These are phyloP conservation scores for Podosphaera fusca DNA, from an alignment of 2,329 filamentous ascomycete genomes.

Conservation along the genomic window DNA sequence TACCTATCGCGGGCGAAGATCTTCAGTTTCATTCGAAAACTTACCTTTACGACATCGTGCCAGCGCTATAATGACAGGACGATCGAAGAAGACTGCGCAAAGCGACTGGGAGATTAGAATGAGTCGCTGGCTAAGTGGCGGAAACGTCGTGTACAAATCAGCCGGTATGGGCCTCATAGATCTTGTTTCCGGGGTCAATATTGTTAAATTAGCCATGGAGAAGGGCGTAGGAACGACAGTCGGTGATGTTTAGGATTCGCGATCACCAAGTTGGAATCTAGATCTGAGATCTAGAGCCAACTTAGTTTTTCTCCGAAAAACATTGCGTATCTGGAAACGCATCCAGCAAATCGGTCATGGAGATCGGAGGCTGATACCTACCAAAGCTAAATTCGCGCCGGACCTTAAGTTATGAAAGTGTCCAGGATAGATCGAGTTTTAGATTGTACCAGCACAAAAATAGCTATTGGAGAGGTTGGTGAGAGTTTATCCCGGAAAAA, in stretches of 20 bases:
- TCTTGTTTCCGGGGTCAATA: constrained; percentile 33
- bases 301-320: too few species aligned
- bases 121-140: constrained; percentile 31
- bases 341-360: too few species aligned
- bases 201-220: constrained; percentile 30
- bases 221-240: constrained; percentile 31
- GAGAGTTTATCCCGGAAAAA: too few species aligned
- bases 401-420: too few species aligned
- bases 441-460: too few species aligned
- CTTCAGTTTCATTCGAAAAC: not conserved
- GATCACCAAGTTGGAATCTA: too few species aligned
- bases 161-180: constrained; percentile 46
- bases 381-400: too few species aligned
- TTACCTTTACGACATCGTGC: constrained; percentile 3
- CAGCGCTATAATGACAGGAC: constrained; percentile 3
- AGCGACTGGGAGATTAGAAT: constrained; percentile 24
- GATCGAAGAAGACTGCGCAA: constrained; percentile 8
- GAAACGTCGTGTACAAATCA: constrained; percentile 46
- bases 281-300: not conserved
- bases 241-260: constrained; percentile 23
- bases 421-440: too few species aligned
- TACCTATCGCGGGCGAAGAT: not conserved
- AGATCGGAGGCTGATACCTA: too few species aligned
- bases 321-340: too few species aligned
- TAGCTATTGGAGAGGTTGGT: too few species aligned